Evolutionary conservation across 371 early-diverging fungal species (phyloP), one percentile per base, ranked within the genome.

Genomic region (Apophysomyces trapeziformis): DNA sequence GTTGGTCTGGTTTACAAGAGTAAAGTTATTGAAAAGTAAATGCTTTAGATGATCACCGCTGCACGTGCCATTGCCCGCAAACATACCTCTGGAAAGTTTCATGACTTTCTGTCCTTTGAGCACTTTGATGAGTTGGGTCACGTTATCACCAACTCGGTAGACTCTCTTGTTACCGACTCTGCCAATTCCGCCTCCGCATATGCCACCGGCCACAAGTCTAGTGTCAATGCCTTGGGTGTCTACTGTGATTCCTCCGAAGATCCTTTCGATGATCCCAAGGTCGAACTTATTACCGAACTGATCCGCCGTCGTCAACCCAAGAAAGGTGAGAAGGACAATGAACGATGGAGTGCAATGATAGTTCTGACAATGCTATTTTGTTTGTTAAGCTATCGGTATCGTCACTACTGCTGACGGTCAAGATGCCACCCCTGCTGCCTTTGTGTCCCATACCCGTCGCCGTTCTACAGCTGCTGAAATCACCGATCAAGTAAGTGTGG

Each of bases 371-470:
- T 56, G 9, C 14, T 56, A 26, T 41, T n/a, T 50, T 38, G 21
- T 59, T 47, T 26, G 32, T 45, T 41, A 70, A 66, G 87, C 84
- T 64, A 84, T 92, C 64, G 92, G 92, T 73, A 81, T 92, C 58
- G 92, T 90, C 45, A 81, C 88, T 59, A 92, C 92, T 56, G 90
- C 92, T 58, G 82, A 79, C 63, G 83, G 76, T 54, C 65, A 69
- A 71, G 92, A 92, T 71, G 92, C 90, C 58, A 92, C 92, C 12
- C 92, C 92, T 59, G 86, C 90, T 67, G 88, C 92, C 37, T 85
- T 90, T 58, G 85, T 69, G 47, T 47, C 83, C 43, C 90, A 92
- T 75, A 90, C 90, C 44, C 84, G 90, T 59, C 66, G 59, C 61
- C 79, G 91, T 67, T 65, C 63, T 26, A 78, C 82, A 57, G 77